Evolutionary conservation across 306 rosid species (phyloP).

Genomic region (Cucurbita maxima): DNA sequence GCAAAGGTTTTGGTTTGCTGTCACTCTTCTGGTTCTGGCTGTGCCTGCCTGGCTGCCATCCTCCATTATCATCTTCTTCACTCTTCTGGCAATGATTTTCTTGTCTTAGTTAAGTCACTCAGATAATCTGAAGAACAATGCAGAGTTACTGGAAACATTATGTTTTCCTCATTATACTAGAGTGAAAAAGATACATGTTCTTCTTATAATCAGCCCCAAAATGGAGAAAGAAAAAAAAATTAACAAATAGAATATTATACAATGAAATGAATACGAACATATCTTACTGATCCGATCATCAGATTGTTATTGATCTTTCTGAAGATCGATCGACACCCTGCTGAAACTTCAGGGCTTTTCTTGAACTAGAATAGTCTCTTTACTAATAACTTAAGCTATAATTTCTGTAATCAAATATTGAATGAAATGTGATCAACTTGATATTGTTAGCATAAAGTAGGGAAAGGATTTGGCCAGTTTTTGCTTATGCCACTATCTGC

Average conservation of each 20-base stretch:
- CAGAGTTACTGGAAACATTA: background rate
- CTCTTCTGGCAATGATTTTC: too few species aligned
- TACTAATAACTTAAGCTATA: conserved; percentile 10
- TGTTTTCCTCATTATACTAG: background rate
- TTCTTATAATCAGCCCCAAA: conserved; percentile 1
- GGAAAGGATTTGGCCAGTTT: conserved; percentile 17
- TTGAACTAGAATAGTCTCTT: conserved; percentile 22
- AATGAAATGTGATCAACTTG: conserved; percentile 29
- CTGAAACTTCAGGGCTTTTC: conserved; percentile 16
- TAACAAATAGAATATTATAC: conserved; percentile 49
- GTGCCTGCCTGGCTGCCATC: background rate
- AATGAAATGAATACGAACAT: conserved; percentile 22
- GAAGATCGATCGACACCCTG: background rate
- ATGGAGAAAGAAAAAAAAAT: conserved; percentile 20
- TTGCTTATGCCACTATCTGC: conserved; percentile 72
- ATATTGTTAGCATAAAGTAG: conserved; percentile 38
- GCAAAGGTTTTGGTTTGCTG: background rate
- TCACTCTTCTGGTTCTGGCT: conserved; percentile 4
- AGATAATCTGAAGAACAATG: background rate
- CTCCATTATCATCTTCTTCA: background rate
- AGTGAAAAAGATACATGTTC: background rate
- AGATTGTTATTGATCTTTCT: conserved; percentile 21
- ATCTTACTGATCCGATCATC: conserved; percentile 20
- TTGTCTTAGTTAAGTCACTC: too few species aligned
- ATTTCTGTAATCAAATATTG: conserved; percentile 15